Percentiles rank a stretch among this genome's conserved stretches.
Evolutionary conservation across 176 grass and related monocot genomes (phyloP).

Genomic region (Tillandsia fasciculata): DNA sequence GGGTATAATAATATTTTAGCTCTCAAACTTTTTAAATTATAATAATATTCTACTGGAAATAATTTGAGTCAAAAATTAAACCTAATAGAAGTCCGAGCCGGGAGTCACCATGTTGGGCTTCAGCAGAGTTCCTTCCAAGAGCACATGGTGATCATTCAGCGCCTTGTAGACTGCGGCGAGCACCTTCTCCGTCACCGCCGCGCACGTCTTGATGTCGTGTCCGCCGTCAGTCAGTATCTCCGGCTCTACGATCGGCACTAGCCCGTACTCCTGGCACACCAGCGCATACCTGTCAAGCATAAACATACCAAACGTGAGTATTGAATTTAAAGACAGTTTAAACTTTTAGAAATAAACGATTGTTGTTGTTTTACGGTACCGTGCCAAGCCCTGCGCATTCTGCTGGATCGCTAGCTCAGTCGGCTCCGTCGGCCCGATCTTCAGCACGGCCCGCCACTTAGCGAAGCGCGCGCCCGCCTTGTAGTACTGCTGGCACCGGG

Average conservation of each 20-base stretch:
- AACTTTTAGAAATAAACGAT: too few species aligned
- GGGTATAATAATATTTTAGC: too few species aligned
- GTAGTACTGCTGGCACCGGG: conserved; percentile 68
- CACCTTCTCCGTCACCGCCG: conserved; percentile 72
- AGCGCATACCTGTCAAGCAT: conserved; percentile 40
- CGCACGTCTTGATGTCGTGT: conserved; percentile 64
- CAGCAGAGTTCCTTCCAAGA: conserved; percentile 80
- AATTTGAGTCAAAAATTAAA: too few species aligned
- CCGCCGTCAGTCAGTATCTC: conserved; percentile 82
- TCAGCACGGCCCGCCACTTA: conserved; percentile 91
- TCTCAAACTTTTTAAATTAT: too few species aligned
- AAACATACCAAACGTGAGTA: too few species aligned
- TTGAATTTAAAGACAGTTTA: too few species aligned
- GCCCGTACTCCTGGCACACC: conserved; percentile 79
- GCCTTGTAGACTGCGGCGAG: conserved; percentile 84
- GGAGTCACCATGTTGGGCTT: conserved; percentile 97
- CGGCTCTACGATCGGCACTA: conserved; percentile 91
- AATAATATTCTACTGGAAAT: too few species aligned
- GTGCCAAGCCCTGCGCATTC: conserved; percentile 75
- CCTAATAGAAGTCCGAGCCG: too few species aligned
- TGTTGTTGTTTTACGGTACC: too few species aligned
- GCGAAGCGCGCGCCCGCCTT: conserved; percentile 79
- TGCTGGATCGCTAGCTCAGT: conserved; percentile 67
- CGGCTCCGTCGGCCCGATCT: conserved; percentile 58
- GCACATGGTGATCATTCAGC: conserved; percentile 74